phyloP scores from a whole-genome alignment of 805 yeast species.

The Myxozyma kluyveri region DNA sequence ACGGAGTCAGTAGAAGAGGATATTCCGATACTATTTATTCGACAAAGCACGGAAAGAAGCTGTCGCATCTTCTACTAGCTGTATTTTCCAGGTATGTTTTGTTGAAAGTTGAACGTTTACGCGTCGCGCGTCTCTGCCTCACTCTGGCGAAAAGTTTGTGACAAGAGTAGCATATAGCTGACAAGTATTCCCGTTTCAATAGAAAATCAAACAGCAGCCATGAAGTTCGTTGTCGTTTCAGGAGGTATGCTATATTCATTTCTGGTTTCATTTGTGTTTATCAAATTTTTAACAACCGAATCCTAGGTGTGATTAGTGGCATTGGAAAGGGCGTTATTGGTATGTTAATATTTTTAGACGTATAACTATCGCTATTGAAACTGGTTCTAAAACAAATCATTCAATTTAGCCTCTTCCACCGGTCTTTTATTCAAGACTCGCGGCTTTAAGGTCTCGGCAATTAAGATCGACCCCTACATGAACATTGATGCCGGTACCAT shows the following conservation, averaged over 20 bases:
- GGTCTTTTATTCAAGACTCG: slow-evolving; percentile 90
- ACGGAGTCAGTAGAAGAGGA: too few species aligned
- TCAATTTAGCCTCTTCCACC: slow-evolving; percentile 95
- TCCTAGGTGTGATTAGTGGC: slow-evolving; percentile 88
- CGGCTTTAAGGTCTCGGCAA: slow-evolving; percentile 93
- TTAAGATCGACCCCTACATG: slow-evolving; percentile 98
- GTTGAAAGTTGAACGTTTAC: too few species aligned
- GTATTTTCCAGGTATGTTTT: too few species aligned
- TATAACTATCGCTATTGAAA: not conserved
- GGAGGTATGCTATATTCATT: slow-evolving; percentile 52
- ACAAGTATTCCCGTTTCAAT: too few species aligned
- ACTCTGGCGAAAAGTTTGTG: too few species aligned
- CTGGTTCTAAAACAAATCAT: not conserved
- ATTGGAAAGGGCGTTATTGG: slow-evolving; percentile 92
- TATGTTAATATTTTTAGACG: slow-evolving; percentile 1
- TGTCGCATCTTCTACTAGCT: too few species aligned
- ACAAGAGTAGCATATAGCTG: too few species aligned
- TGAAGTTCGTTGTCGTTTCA: slow-evolving; percentile 99
- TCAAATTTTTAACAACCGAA: not conserved
- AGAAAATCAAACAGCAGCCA: slow-evolving; percentile 40
- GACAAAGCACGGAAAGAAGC: too few species aligned
- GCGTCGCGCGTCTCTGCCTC: too few species aligned
- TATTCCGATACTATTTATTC: too few species aligned
- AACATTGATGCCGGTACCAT: slow-evolving; percentile 99
- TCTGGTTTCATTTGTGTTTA: not conserved